Percentiles rank a stretch among this genome's conserved stretches.
These are phyloP conservation scores for Dothistroma pini DNA, from an alignment of 2,329 filamentous ascomycete species.

Conservation along the genomic window DNA sequence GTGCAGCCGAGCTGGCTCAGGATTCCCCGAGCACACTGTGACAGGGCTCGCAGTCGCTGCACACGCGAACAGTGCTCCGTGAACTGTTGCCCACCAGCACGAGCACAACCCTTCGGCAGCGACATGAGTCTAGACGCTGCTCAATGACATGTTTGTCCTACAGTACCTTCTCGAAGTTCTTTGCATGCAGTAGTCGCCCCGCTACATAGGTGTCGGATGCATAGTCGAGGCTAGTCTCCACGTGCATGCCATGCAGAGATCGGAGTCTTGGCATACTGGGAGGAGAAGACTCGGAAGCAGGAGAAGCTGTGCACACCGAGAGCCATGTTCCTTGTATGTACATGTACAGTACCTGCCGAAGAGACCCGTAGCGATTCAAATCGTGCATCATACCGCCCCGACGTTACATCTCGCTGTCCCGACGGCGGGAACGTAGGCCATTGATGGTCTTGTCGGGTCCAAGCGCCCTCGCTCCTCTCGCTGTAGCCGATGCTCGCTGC, in stretches of 20 bases:
- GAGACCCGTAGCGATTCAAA: background rate
- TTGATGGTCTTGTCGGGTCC: background rate
- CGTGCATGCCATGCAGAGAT: background rate
- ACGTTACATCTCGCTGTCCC: background rate
- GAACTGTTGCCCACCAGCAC: too few relatives aligned
- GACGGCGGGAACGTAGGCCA: background rate
- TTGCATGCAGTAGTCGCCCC: background rate
- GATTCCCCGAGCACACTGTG: too few relatives aligned
- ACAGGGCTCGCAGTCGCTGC: too few relatives aligned
- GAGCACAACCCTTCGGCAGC: background rate
- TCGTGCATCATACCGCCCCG: background rate
- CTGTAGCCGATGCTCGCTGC: background rate
- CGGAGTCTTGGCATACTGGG: background rate
- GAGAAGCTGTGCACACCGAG: background rate
- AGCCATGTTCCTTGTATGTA: background rate
- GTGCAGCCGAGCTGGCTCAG: background rate
- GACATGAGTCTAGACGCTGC: background rate
- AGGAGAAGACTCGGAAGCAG: background rate
- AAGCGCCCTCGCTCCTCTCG: background rate
- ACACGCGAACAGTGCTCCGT: too few relatives aligned
- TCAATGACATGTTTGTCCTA: background rate
- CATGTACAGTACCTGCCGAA: background rate
- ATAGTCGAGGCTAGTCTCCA: background rate
- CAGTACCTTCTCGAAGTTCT: background rate
- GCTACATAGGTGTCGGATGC: background rate